Conservation (phyloP, 495 filamentous ascomycete genomes). For the Sordaria brevicollis region DNA sequence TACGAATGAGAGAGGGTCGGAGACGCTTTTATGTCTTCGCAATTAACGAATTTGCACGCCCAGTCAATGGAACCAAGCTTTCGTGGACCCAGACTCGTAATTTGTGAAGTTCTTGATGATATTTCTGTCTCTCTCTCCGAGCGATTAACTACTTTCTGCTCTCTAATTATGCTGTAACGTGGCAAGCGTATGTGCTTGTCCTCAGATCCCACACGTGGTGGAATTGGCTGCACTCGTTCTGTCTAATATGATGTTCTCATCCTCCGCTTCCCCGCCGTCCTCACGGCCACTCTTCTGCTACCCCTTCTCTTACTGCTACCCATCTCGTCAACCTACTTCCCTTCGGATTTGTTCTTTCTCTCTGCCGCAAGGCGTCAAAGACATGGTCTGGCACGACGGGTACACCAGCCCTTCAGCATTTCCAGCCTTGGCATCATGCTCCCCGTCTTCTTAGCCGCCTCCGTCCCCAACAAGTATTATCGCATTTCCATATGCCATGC, state of each 20-base stretch:
- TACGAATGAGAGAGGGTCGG: no score
- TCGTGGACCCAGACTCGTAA: no score
- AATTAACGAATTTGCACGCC: no score
- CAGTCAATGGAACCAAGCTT: no score
- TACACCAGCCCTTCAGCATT: not conserved
- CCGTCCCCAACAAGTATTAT: not conserved
- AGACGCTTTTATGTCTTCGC: no score
- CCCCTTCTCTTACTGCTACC: not conserved
- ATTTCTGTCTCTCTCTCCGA: not conserved
- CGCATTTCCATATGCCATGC: not conserved
- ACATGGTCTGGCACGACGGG: not conserved
- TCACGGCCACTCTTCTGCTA: not conserved
- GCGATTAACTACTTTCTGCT: not conserved
- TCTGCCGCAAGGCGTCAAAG: not conserved
- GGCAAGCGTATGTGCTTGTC: not conserved
- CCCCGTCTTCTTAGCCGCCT: not conserved
- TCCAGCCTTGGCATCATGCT: not conserved
- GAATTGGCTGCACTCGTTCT: not conserved
- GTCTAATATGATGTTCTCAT: not conserved
- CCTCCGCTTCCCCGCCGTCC: not conserved
- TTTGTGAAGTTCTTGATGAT: not conserved
- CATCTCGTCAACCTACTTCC: not conserved
- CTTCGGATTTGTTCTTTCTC: not conserved
- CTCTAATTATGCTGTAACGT: not conserved
- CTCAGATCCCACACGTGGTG: no score